These are phyloP conservation scores for Penicillium chermesinum DNA, from an alignment of 495 filamentous ascomycete genomes.

Conservation along the genomic window DNA sequence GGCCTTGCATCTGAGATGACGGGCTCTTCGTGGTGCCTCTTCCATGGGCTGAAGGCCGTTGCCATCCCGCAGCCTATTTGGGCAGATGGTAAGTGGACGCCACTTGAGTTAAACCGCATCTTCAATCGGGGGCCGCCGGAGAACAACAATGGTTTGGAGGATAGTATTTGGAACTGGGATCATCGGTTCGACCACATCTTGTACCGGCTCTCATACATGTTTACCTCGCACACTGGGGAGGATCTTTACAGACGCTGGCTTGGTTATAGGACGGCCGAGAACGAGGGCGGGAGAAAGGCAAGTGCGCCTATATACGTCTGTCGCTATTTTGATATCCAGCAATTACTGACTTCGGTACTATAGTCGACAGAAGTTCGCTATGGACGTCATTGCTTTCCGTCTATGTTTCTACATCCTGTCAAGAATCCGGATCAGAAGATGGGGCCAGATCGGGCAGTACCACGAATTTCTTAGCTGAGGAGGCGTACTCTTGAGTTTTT, in stretches of 20 bases:
- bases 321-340: too few relatives aligned
- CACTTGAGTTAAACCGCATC: conserved; percentile 17
- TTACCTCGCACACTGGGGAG: conserved; percentile 23
- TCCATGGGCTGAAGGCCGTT: conserved; percentile 62
- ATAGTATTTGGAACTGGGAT: conserved; percentile 23
- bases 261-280: conserved; percentile 18
- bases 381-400: conserved; percentile 26
- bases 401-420: conserved; percentile 23
- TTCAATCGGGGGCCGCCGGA: conserved; percentile 22
- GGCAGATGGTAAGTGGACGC: conserved; percentile 42
- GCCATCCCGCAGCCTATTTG: conserved; percentile 57
- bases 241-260: conserved; percentile 23
- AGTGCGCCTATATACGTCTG: conserved; percentile 1
- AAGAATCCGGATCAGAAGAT: conserved; percentile 16
- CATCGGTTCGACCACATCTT: conserved; percentile 23
- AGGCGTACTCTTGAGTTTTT: too few relatives aligned
- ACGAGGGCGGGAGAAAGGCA: conserved; percentile 20
- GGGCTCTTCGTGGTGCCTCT: conserved; percentile 56
- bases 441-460: conserved; percentile 17
- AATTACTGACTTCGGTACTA: background rate
- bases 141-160: conserved; percentile 21
- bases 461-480: too few relatives aligned
- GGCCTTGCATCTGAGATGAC: conserved; percentile 67
- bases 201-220: conserved; percentile 29
- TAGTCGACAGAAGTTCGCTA: conserved; percentile 11